Evolutionary conservation across 2,329 filamentous ascomycete species (phyloP), one percentile per base, ranked within the genome.

Genomic region (Calonectria ilicicola): DNA sequence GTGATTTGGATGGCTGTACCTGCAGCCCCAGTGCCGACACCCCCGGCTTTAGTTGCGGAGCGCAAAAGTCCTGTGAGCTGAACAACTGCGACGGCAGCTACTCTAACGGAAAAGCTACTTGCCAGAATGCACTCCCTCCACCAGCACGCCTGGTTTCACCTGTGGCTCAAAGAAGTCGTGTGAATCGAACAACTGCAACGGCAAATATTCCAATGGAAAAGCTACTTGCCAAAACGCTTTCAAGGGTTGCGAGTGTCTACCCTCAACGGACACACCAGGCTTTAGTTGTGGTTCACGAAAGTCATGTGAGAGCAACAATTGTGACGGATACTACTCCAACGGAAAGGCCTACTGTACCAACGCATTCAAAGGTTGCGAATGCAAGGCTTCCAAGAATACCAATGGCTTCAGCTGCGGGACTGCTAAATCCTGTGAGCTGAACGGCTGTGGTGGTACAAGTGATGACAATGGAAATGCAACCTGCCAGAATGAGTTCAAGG

Each of bases 271-370:
- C n/a, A 67, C 65, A 2, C 65, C 65, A 2, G 49, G 65, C 6
- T 67, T 67, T 12, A 53, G 53, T 9, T 67, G 65, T 26, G 65
- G 65, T 26, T 40, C 38, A 2, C 26, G 46, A 15, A 56, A 67
- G 47, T 67, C 65, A 6, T 67, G 65, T 17, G 65, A 67, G 14
- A 27, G n/a, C 49, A 58, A 67, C 46, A 29, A 17, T 38, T 67
- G 65, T 27, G 38, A 44, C 38, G 65, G 65, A 26, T 47, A n/a
- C 26, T 64, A 46, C 38, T 32, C 40, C 49, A 23, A 58, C 26
- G 65, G 65, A 15, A 27, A 58, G 49, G 65, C 65, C n/a, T 56
- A 29, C n/a, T 44, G 49, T 26, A 56, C 49, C 14, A 29, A 56
- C 26, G 65, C 49, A 19, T 67, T 67, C 38, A 29, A 46, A 10